Evolutionary conservation across 305 asterid genomes (phyloP), one percentile per base, ranked within the genome.

Genomic region (Ajuga reptans): DNA sequence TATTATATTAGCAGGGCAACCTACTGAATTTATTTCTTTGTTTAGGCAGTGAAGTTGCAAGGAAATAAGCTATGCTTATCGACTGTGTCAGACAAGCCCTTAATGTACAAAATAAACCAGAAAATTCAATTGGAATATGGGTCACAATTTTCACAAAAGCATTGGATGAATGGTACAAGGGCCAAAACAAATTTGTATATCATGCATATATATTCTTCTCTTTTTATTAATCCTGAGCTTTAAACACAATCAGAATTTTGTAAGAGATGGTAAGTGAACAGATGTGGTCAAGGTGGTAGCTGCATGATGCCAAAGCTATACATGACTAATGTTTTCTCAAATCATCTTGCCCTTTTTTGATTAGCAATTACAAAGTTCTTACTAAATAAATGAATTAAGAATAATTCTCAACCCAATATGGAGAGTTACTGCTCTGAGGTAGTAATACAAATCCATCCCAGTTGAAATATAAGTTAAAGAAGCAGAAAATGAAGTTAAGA

Each of bases 401-500:
- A 12, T 46, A 14, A 47, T 14, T 64, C n/a, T 45, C 69, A 63
- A 9, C 37, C 15, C 54, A 41, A 17, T 43, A 21, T 4, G 14
- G n/a, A 41, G 47, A 11, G 42, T 39, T 39, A 12, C 5, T 3
- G 14, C 34, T 62, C 45, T 11, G 21, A 42, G 68, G 15, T 27
- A 39, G 39, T 29, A 15, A 46, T 46, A 46, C 15, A 18, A 15
- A 39, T 18, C 2, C 42, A 51, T 52, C 21, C 59, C 52, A 42
- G 18, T 42, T 14, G 45, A 43, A n/a, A 54, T 24, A 21, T 29
- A 37, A 52, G 57, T 29, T 47, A 45, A 41, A 63, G 70, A 31
- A 16, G 54, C 60, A 68, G 66, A 84, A 65, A 63, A 55, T 54
- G 69, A 72, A 55, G 51, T 39, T 24, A 24, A 68, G 61, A 68